These are phyloP conservation scores for Cyclospora cayetanensis DNA, from an alignment of 169 alveolate genomes.

Conservation along the genomic window DNA sequence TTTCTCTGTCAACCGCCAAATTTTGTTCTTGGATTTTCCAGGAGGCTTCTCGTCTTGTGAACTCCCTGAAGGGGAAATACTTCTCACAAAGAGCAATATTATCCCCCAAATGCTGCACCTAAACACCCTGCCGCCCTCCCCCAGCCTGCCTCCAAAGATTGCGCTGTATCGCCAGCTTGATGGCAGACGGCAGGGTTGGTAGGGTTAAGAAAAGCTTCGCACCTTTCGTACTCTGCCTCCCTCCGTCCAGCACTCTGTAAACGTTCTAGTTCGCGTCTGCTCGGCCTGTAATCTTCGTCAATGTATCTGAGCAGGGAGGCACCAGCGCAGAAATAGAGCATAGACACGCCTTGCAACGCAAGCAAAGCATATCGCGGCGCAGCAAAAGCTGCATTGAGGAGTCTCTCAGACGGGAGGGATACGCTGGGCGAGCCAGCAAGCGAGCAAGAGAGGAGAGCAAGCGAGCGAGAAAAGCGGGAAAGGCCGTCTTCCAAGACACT, in stretches of 20 bases:
- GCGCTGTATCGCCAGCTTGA: too few species aligned
- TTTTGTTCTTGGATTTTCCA: constrained; percentile 9
- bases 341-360: neutral
- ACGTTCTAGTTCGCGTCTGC: constrained; percentile 43
- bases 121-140: neutral
- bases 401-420: too few species aligned
- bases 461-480: too few species aligned
- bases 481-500: too few species aligned
- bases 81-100: neutral
- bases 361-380: too few species aligned
- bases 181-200: too few species aligned
- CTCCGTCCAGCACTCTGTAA: constrained; percentile 10
- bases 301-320: neutral
- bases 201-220: too few species aligned
- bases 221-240: constrained; percentile 45
- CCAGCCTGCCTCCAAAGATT: constrained; percentile 28
- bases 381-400: too few species aligned
- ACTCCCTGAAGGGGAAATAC: neutral
- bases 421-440: too few species aligned
- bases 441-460: too few species aligned
- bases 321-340: neutral
- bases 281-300: constrained; percentile 43
- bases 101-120: neutral
- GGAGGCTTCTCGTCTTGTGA: constrained; percentile 3
- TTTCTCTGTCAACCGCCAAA: neutral